phyloP scores from a whole-genome alignment of 1,139 yeast genomes.

The Zygoascus hellenicus region DNA sequence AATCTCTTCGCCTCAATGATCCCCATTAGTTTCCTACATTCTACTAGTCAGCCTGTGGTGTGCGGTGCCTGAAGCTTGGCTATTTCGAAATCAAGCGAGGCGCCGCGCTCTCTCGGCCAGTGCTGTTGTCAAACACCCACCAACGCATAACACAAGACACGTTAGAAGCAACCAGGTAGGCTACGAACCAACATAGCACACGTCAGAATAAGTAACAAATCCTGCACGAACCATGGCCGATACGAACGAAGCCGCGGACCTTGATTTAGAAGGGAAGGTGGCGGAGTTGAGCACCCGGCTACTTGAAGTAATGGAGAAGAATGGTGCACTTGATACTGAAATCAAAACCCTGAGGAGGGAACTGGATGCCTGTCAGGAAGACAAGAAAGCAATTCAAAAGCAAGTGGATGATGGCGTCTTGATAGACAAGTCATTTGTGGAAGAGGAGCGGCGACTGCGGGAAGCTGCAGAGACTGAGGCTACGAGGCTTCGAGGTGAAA shows the following conservation, averaged over 20 bases:
- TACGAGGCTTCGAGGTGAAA: conserved; percentile 52
- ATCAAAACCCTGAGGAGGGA: conserved; percentile 26
- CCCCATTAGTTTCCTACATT: too few species aligned
- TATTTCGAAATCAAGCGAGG: background rate
- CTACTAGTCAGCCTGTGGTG: background rate
- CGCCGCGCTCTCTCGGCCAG: too few species aligned
- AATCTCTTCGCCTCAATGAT: background rate
- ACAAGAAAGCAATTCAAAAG: conserved; percentile 25
- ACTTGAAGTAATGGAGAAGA: conserved; percentile 34
- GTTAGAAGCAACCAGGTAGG: background rate
- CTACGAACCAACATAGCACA: background rate
- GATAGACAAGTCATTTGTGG: conserved; percentile 24
- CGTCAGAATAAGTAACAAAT: background rate
- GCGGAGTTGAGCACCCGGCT: conserved; percentile 33
- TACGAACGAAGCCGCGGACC: conserved; percentile 1
- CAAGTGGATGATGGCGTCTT: conserved; percentile 21
- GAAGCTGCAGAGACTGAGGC: conserved; percentile 48
- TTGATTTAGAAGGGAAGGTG: conserved; percentile 21
- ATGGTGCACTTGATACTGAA: conserved; percentile 35
- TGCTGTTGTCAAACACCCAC: background rate
- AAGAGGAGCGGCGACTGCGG: conserved; percentile 23
- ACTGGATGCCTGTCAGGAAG: conserved; percentile 26
- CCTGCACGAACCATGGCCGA: background rate
- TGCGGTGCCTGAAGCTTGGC: background rate
- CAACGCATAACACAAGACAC: background rate